Conservation (phyloP, 225 moss, liverwort and hornwort species). For the Asterella californica region DNA sequence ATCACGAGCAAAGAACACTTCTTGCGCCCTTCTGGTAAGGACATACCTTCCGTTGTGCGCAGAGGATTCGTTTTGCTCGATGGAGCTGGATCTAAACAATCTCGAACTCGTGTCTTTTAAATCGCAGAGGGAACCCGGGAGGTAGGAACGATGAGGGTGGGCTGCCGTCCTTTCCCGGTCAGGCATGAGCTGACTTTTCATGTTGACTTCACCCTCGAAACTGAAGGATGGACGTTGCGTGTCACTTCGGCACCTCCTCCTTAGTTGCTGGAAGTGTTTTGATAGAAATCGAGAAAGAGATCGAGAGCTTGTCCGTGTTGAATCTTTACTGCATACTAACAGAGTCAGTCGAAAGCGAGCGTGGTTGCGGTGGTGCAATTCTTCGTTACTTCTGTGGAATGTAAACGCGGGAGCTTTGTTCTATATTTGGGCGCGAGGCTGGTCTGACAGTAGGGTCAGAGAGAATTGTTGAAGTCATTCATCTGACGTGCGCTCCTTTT, state of each 20-base stretch:
- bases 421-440: neutral
- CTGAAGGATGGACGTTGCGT: neutral
- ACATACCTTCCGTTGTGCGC: neutral
- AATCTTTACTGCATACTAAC: neutral
- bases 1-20: neutral
- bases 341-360: neutral
- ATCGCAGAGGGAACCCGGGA: neutral
- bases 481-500: neutral
- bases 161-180: neutral
- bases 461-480: neutral
- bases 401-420: neutral
- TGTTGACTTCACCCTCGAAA: neutral
- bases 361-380: neutral
- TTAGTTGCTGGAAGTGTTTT: neutral
- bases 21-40: neutral
- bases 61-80: neutral
- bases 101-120: neutral
- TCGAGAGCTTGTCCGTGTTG: neutral
- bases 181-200: neutral
- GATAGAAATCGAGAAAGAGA: neutral
- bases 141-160: neutral
- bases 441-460: neutral
- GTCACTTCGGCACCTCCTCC: neutral
- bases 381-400: neutral
- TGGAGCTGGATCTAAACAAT: neutral